Evolutionary conservation across 148 eudicot species (phyloP), one percentile per base, ranked within the genome.

Genomic region (Rhododendron henanense): DNA sequence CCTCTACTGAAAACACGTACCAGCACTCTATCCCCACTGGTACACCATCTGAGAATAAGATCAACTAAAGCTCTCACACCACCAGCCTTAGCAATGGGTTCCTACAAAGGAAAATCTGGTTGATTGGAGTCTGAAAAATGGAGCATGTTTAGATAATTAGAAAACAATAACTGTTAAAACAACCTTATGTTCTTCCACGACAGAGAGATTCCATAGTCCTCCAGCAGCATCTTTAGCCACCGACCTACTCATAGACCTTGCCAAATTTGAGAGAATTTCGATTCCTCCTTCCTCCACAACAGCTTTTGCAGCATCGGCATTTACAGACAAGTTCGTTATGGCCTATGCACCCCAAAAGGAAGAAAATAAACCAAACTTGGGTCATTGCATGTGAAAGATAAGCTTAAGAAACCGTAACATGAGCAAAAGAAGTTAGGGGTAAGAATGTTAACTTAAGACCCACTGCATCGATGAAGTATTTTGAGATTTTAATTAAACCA

Each of bases 221-320:
- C 99, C 96, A 47, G 98, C 99, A 88, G 99, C 98, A 94, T 97
- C 96, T 89, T 94, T 98, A 11, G 96, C 99, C 16, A 95, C 98
- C 90, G 93, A 88, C 90, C 92, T 95, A 86, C 95, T 95, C 96
- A 90, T 92, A 77, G 99, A 94, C 90, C 90, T 93, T n/a, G 98
- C 98, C 87, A 97, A 88, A 87, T 89, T 92, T 19, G 93, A 92
- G 83, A 97, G 96, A 83, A 95, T 92, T 51, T 87, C 78, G 79
- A 97, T 94, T 47, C 99, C 99, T 79, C 95, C 98, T 88, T 93
- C 98, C 75, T 93, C 98, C n/a, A 96, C 99, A 83, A 95, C 96
- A 63, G 99, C 94, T 92, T 95, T 97, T 51, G 99, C 99, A 87
- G 95, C 96, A 86, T 90, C 91, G 84, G 94, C 88, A 91, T 95